Percentiles rank a stretch among this genome's conserved stretches.
phyloP scores from a whole-genome alignment of 805 yeast species.

The Cyberlindnera maritima region DNA sequence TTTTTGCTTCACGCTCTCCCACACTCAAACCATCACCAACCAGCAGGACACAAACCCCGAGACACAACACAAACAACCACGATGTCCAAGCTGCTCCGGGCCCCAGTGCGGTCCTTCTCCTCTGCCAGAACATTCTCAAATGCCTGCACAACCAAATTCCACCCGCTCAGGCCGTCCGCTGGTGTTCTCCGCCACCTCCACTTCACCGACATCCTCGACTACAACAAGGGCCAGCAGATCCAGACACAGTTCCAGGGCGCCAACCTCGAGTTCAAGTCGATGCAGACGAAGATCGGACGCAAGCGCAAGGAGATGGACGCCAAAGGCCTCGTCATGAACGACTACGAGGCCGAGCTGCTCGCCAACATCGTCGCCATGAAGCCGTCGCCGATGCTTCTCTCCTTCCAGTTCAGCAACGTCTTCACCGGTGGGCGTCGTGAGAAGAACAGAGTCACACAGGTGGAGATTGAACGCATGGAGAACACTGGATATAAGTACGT shows the following conservation, averaged over 20 bases:
- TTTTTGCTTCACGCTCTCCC: background rate
- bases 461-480: constrained; percentile 27
- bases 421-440: constrained; percentile 93
- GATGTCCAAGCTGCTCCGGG: background rate
- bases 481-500: constrained; percentile 54
- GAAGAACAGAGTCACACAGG: constrained; percentile 43
- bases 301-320: constrained; percentile 37
- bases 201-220: constrained; percentile 37
- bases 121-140: background rate
- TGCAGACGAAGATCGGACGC: constrained; percentile 45
- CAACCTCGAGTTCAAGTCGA: constrained; percentile 52
- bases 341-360: constrained; percentile 45
- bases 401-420: constrained; percentile 83
- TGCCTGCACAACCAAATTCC: constrained; percentile 24
- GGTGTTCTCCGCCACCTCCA: constrained; percentile 42
- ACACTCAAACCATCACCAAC: background rate
- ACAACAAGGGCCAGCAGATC: constrained; percentile 48
- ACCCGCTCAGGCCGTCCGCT: constrained; percentile 35
- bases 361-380: constrained; percentile 43
- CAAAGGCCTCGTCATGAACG: constrained; percentile 41
- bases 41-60: background rate
- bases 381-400: constrained; percentile 66
- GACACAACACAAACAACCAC: no score
- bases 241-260: constrained; percentile 58
- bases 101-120: background rate